Evolutionary conservation across 208 protist genomes (phyloP).

Genomic region (Wallacemonas sp.): DNA sequence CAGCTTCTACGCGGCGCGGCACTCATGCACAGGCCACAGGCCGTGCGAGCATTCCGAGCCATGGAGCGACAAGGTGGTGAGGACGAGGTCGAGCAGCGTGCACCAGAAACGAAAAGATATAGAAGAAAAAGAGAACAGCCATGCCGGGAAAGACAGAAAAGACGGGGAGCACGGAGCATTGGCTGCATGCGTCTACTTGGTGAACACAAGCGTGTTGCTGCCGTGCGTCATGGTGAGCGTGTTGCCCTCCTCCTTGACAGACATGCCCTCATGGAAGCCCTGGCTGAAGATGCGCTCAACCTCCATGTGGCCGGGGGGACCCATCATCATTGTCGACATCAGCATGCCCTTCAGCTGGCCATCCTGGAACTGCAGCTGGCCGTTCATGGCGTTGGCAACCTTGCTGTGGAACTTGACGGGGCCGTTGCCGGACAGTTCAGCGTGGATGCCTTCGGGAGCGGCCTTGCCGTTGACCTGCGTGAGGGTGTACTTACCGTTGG

Average conservation of each 20-base stretch:
- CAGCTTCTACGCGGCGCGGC: too few relatives aligned
- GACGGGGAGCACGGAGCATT: not conserved
- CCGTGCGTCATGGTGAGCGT: conserved; percentile 26
- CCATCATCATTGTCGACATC: conserved; percentile 40
- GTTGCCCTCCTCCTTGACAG: conserved; percentile 16
- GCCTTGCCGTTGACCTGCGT: conserved; percentile 26
- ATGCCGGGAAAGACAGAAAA: not conserved
- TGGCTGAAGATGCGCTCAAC: conserved; percentile 34
- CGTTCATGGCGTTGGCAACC: conserved; percentile 37
- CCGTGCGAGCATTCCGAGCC: too few relatives aligned
- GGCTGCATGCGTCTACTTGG: not conserved
- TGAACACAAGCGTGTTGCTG: conserved; percentile 29
- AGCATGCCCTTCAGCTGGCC: conserved; percentile 36
- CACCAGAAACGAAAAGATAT: conserved; percentile 13
- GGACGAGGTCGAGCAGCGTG: too few relatives aligned
- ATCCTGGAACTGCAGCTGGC: conserved; percentile 16
- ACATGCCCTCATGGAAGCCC: conserved; percentile 40
- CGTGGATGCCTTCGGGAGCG: conserved; percentile 3
- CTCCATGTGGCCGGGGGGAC: conserved; percentile 23
- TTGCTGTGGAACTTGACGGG: conserved; percentile 19
- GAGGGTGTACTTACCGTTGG: conserved; percentile 28
- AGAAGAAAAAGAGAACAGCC: conserved; percentile 14
- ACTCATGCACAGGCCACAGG: too few relatives aligned
- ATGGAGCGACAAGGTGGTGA: too few relatives aligned
- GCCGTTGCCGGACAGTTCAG: not conserved